These are phyloP conservation scores for Kandelia obovata DNA, from an alignment of 345 rosid species.

Conservation along the genomic window DNA sequence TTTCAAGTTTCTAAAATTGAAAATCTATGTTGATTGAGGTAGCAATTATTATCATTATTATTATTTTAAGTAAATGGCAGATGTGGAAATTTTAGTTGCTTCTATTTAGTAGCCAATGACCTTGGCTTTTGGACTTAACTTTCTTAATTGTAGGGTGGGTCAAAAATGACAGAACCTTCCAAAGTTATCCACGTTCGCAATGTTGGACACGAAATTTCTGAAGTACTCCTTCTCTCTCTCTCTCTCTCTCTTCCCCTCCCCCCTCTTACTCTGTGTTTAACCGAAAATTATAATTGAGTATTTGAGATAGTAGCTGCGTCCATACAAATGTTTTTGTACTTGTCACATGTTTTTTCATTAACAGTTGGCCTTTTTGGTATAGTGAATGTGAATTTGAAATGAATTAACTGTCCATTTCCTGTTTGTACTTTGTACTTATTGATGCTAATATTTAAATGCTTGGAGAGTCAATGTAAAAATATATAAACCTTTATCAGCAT, in stretches of 20 bases:
- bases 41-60: background rate
- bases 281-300: background rate
- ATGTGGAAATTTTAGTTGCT: background rate
- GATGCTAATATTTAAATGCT: no score
- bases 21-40: background rate
- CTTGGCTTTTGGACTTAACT: background rate
- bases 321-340: no score
- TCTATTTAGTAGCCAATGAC: background rate
- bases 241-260: background rate
- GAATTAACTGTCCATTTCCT: no score
- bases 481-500: no score
- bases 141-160: conserved; percentile 9
- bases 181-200: conserved; percentile 98
- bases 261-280: background rate
- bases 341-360: no score
- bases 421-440: no score
- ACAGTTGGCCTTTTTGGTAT: no score
- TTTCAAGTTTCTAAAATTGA: background rate
- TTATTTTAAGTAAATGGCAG: background rate
- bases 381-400: no score
- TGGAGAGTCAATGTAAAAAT: no score
- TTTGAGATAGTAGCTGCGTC: background rate
- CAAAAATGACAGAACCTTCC: conserved; percentile 77
- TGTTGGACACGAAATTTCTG: conserved; percentile 95
- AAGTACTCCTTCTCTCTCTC: conserved; percentile 43